Conservation (phyloP, 164 flowering plant genomes). For the Stephania yunnanensis region DNA sequence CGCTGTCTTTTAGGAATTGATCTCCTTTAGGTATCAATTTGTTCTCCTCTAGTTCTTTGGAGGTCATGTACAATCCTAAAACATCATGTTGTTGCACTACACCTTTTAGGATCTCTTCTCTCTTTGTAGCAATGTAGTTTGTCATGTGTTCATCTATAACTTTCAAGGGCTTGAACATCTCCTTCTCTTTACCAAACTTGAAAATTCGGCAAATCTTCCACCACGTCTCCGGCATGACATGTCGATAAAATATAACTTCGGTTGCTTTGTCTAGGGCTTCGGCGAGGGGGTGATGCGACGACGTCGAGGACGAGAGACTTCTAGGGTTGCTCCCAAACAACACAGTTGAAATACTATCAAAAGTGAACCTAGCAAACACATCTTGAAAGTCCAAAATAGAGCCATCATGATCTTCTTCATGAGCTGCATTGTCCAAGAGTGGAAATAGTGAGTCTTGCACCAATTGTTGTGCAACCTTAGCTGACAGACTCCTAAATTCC, state of each 20-base stretch:
- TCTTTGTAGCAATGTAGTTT: neutral
- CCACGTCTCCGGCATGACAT: slow-evolving; percentile 8
- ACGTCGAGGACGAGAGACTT: neutral
- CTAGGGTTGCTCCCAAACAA: slow-evolving; percentile 13
- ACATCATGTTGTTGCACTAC: neutral
- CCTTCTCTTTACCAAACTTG: slow-evolving; percentile 12
- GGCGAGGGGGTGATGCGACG: slow-evolving; percentile 3
- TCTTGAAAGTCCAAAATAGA: slow-evolving; percentile 11
- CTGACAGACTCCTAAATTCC: slow-evolving; percentile 1
- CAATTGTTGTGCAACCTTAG: neutral
- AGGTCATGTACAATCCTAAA: too few relatives aligned
- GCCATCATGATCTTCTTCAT: neutral
- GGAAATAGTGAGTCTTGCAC: slow-evolving; percentile 15
- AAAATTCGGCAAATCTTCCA: slow-evolving; percentile 12
- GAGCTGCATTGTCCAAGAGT: neutral
- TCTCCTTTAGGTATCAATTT: too few relatives aligned
- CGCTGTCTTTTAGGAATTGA: too few relatives aligned
- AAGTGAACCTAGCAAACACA: slow-evolving; percentile 13
- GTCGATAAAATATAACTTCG: slow-evolving; percentile 14
- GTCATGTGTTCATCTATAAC: slow-evolving; percentile 4
- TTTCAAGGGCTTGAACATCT: slow-evolving; percentile 3
- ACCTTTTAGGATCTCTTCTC: slow-evolving; percentile 4
- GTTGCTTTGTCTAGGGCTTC: slow-evolving; percentile 8
- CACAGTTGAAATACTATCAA: slow-evolving; percentile 5
- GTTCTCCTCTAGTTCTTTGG: too few relatives aligned